Evolutionary conservation across 257 asterid species (phyloP).

Genomic region (Eustoma russellianum): DNA sequence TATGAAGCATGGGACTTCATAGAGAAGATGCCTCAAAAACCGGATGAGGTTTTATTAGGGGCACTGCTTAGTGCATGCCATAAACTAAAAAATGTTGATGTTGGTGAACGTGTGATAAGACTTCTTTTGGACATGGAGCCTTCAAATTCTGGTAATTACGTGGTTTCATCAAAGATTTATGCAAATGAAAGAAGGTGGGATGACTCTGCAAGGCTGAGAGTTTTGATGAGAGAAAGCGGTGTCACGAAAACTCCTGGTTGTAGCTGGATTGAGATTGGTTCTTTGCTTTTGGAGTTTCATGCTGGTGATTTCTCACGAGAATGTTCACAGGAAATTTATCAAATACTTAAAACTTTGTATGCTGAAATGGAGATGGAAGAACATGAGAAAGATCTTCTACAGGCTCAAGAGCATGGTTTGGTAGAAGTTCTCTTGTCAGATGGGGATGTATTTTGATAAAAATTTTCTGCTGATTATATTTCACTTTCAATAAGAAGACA

Average conservation of each 20-base stretch:
- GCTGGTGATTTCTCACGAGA: constrained; percentile 47
- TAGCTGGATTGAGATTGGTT: constrained; percentile 80
- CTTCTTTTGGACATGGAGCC: constrained; percentile 75
- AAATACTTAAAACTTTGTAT: constrained; percentile 45
- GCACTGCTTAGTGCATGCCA: constrained; percentile 78
- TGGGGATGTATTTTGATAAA: too few species aligned
- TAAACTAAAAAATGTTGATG: constrained; percentile 48
- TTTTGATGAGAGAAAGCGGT: constrained; percentile 64
- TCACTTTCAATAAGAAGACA: too few species aligned
- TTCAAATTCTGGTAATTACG: constrained; percentile 68
- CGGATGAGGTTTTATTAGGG: constrained; percentile 70
- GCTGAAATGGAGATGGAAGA: constrained; percentile 43
- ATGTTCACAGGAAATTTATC: constrained; percentile 28
- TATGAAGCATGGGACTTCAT: constrained; percentile 84
- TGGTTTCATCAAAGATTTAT: constrained; percentile 63
- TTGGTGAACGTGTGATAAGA: constrained; percentile 60
- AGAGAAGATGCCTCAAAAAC: constrained; percentile 73
- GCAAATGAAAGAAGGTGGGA: constrained; percentile 70
- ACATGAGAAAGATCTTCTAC: too few species aligned
- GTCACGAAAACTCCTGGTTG: constrained; percentile 82
- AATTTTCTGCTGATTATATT: too few species aligned
- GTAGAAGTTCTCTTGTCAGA: too few species aligned
- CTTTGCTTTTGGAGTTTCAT: constrained; percentile 61
- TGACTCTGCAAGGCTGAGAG: constrained; percentile 72
- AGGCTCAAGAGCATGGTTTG: too few species aligned